Evolutionary conservation across 2,329 filamentous ascomycete species (phyloP).

Genomic region (Dothidotthia symphoricarpi): DNA sequence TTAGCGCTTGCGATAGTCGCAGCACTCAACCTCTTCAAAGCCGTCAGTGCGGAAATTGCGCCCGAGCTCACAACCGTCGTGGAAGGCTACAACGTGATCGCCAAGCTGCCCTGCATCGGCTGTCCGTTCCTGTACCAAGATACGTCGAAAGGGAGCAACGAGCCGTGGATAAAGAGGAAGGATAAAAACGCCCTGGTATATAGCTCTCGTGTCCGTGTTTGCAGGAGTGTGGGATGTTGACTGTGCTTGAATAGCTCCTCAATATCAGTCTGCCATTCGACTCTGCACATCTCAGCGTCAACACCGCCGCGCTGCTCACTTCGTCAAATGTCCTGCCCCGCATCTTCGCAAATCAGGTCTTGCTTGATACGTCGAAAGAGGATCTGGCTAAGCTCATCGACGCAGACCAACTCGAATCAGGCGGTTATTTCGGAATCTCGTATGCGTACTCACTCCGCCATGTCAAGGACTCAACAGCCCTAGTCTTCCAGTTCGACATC

Average conservation of each 20-base stretch:
- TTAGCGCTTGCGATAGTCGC: not conserved
- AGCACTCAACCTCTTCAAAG: not conserved
- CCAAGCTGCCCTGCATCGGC: conserved; percentile 33
- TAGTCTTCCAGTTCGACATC: conserved; percentile 34
- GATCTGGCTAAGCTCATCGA: conserved; percentile 16
- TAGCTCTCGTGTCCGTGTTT: too few relatives aligned
- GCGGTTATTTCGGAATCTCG: conserved; percentile 29
- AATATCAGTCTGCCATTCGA: conserved; percentile 34
- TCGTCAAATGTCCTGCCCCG: conserved; percentile 17
- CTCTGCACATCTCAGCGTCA: conserved; percentile 25
- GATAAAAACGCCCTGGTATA: conserved; percentile 31
- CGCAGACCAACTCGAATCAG: conserved; percentile 24
- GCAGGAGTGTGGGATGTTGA: too few relatives aligned
- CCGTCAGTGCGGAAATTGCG: conserved; percentile 18
- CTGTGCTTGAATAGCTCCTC: too few relatives aligned
- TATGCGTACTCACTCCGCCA: conserved; percentile 28
- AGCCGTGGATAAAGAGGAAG: conserved; percentile 24
- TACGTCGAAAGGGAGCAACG: conserved; percentile 23
- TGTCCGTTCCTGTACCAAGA: conserved; percentile 37
- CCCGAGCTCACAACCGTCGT: conserved; percentile 32
- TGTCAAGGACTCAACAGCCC: conserved; percentile 15
- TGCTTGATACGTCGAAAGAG: conserved; percentile 17
- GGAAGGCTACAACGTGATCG: conserved; percentile 34
- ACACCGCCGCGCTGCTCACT: conserved; percentile 24
- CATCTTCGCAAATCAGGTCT: conserved; percentile 33